Base-by-base conservation (phyloP, 2,329 filamentous ascomycete genomes). In the Penicillium sclerotiorum region DNA sequence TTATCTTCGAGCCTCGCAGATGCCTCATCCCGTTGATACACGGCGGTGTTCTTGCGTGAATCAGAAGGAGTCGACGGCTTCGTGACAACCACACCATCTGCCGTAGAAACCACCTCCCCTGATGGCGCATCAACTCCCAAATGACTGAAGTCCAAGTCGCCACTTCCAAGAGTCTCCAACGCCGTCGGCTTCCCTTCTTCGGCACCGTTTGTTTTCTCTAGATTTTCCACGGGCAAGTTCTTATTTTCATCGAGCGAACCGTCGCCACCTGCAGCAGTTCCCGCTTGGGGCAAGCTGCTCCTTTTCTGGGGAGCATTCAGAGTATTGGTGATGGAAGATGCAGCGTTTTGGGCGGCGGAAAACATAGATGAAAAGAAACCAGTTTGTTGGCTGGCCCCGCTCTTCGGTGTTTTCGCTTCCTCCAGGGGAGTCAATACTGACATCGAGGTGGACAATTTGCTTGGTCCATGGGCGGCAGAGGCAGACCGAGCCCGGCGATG, bases 291-390 rank as follows among this genome's bases (percentile, higher is more conserved):
- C 25, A 60, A 59, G 30, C 59, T 67, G 48, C 75, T 69, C 39
- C 62, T 63, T 50, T 68, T 80, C 7, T 77, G 73, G 45, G 83
- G 77, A 23, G 78, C 77, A 39, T 77, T 77, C 30, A 80, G 73
- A 27, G 72, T 76, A 66, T 85, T 92, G 41, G 84, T 83, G 39
- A 96, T 86, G 40, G 86, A 90, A 56, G 82, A 90, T 12, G 92
- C 91, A 36, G 93, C 93, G 80, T 88, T 96, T 71, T 97, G 93
- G 15, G 94, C 94, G 38, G 88, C 93, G 33, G 90, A 93, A 57
- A 99, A 84, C 66, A 99, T 89, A 21, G 89, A 92, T 4, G 90
- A 95, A 73, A 99, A 97, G 75, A 99, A 97, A 1, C 91, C 86
- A 25, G 71, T 72, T 47, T 74, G 73, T 42, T 73, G 71, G 25